phyloP scores from a whole-genome alignment of 257 asterid genomes.

The Prunella vulgaris region DNA sequence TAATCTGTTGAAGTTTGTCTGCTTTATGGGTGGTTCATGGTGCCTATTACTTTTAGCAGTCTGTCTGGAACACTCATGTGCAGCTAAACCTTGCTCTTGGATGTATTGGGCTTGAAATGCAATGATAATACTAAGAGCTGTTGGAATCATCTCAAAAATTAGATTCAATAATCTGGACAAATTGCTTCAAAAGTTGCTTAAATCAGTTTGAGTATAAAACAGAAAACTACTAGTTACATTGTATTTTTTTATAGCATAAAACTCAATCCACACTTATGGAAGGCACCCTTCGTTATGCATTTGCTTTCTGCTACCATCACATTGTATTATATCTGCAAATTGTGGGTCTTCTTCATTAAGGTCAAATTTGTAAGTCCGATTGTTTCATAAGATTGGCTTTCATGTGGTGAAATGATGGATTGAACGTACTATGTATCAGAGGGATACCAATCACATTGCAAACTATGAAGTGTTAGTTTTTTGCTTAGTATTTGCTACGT shows the following conservation, averaged over 20 bases:
- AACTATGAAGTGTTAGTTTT: neutral
- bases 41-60: neutral
- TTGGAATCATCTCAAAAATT: neutral
- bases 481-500: neutral
- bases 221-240: neutral
- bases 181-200: conserved; percentile 1
- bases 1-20: conserved; percentile 2
- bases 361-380: neutral
- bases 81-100: neutral
- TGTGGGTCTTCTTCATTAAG: neutral
- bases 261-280: neutral
- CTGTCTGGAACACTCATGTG: neutral
- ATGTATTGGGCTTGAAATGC: conserved; percentile 6
- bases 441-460: neutral
- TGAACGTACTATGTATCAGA: conserved; percentile 5
- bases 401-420: neutral
- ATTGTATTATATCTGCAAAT: neutral
- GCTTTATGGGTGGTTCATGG: neutral
- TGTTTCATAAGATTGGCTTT: neutral
- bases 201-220: neutral
- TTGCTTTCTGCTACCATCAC: neutral
- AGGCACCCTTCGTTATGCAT: neutral
- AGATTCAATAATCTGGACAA: neutral
- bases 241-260: neutral
- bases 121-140: neutral